phyloP scores from a whole-genome alignment of 352 stramenopile genomes.

The Phytophthora fragariaefolia region DNA sequence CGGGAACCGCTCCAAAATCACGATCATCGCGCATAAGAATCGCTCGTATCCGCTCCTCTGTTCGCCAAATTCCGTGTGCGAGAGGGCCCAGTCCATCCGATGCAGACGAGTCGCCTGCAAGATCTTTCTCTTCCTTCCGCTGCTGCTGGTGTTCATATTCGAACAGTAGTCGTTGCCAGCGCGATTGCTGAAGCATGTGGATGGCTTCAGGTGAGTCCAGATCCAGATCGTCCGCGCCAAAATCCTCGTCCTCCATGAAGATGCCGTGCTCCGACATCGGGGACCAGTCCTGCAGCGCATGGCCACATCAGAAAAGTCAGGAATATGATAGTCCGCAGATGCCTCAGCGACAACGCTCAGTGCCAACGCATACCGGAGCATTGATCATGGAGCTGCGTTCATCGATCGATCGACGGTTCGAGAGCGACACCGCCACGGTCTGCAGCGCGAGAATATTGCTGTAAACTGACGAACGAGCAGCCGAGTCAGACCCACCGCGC shows the following conservation, averaged over 20 bases:
- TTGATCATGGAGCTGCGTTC: slow-evolving; percentile 71
- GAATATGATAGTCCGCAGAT: too few relatives aligned
- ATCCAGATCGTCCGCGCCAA: slow-evolving; percentile 41
- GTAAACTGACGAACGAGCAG: slow-evolving; percentile 74
- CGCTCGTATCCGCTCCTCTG: slow-evolving; percentile 81
- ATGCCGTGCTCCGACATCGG: slow-evolving; percentile 53
- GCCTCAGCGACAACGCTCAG: not conserved
- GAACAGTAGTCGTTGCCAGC: slow-evolving; percentile 66
- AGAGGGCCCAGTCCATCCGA: slow-evolving; percentile 68
- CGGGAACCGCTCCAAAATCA: slow-evolving; percentile 58
- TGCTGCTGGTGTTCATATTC: slow-evolving; percentile 76
- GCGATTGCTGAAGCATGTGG: slow-evolving; percentile 58
- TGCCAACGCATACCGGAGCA: slow-evolving; percentile 24
- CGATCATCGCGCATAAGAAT: slow-evolving; percentile 69
- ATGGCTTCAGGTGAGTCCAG: slow-evolving; percentile 53
- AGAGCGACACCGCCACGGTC: slow-evolving; percentile 71
- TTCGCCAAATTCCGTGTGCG: slow-evolving; percentile 80
- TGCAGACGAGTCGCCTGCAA: slow-evolving; percentile 34
- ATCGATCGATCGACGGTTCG: slow-evolving; percentile 80
- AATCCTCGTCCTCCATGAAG: slow-evolving; percentile 46
- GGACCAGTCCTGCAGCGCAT: slow-evolving; percentile 45
- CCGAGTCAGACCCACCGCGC: slow-evolving; percentile 9
- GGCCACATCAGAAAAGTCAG: slow-evolving; percentile 13
- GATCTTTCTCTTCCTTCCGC: slow-evolving; percentile 50
- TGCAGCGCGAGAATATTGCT: slow-evolving; percentile 83